A percentile compares a stretch with the other conserved stretches of the same genome.
Conservation (phyloP, 2,329 filamentous ascomycete species). For the Arthrobotrys iridis region DNA sequence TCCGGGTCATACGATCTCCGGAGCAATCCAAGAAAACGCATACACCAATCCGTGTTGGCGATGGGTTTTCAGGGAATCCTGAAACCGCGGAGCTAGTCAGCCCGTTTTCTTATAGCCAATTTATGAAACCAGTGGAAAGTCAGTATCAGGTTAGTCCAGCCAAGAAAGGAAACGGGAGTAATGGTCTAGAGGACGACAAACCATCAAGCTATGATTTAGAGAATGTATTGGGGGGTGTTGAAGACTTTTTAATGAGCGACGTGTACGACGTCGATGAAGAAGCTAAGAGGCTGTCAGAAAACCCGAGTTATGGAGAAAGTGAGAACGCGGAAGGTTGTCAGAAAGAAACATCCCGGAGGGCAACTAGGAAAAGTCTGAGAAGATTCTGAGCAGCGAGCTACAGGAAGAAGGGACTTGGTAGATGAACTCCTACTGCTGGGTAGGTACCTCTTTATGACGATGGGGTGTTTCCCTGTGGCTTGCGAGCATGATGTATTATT, state of each 20-base stretch:
- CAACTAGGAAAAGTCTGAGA: neutral
- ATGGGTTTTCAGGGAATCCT: neutral
- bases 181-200: neutral
- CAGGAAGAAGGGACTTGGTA: neutral
- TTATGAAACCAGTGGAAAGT: constrained; percentile 41
- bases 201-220: constrained; percentile 46
- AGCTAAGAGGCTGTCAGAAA: constrained; percentile 28
- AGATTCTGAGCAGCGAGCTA: neutral
- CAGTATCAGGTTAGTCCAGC: constrained; percentile 40
- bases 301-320: neutral
- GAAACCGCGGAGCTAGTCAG: constrained; percentile 30
- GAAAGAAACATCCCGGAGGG: neutral
- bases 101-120: constrained; percentile 46
- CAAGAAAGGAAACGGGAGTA: neutral
- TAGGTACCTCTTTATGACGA: neutral
- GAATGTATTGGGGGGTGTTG: constrained; percentile 41
- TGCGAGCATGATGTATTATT: neutral
- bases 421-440: too few relatives aligned
- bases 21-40: neutral
- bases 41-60: neutral
- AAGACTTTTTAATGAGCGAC: constrained; percentile 52
- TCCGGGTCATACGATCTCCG: constrained; percentile 12
- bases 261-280: constrained; percentile 51
- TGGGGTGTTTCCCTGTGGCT: neutral
- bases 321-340: neutral